Evolutionary conservation across 1,284 basidiomycete species (phyloP), one percentile per base, ranked within the genome.

Genomic region (Boletus chippewaensis): DNA sequence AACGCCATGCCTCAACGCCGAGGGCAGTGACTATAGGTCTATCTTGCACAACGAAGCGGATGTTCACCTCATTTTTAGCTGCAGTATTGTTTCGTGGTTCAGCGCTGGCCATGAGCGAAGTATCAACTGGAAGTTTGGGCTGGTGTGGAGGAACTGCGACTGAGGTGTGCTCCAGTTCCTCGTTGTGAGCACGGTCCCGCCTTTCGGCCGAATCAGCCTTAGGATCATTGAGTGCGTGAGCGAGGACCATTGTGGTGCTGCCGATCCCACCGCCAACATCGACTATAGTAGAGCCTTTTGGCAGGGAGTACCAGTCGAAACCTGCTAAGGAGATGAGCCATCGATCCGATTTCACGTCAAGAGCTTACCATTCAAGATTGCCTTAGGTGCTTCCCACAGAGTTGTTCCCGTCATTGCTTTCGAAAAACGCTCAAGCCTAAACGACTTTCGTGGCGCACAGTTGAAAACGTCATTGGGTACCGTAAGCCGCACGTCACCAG

Each of bases 231-330:
- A 81, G 81, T 2, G 77, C 73, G 40, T 76, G 75, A 16, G 80
- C 82, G 18, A 89, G 75, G 39, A 79, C 56, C 77, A 88, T 80
- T 18, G 75, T 79, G 1, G 82, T 81, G n/a, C 80, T 81, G 9
- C 86, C 87, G 40, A 86, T 83, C 1, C 86, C 85, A 7, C 85
- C 84, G 0, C 86, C 86, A 2, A 89, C 84, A 57, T 89, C 86
- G 3, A 89, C 81, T 26, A 88, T 69, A 8, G 78, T 66, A 38
- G 80, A 78, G 2, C 76, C 76, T n/a, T 61, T 67, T 2, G 74
- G 73, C 16, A 88, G 70, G 5, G 74, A 70, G 15, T 71, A 65
- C 80, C 85, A 87, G 52, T 81, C 78, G 58, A 84, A 85, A 6
- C 75, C 84, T 85, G 55, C 38, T 43, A 39, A 31, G 45, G 22